Base-by-base conservation (phyloP, 768 basidiomycete genomes). In the Phaeotremella fagi region DNA sequence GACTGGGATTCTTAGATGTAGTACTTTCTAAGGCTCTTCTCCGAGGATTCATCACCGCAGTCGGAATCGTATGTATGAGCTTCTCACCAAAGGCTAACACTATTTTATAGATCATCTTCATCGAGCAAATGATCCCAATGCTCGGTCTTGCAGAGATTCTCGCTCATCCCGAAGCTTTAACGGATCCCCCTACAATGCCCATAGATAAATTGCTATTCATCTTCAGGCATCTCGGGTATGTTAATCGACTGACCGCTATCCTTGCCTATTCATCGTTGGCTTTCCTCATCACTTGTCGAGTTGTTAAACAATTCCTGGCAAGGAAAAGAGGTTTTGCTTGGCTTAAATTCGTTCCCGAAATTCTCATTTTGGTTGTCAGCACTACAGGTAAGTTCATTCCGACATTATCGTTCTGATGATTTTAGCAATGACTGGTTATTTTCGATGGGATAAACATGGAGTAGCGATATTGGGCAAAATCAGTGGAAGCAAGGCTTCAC, bases 1-100 rank as follows among this genome's bases (percentile, higher is more conserved):
- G 90, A 23, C 78, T 97, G 9, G 90, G 91, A 1, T 94, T 94
- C 75, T 82, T 94, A 48, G 92, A 97, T 70, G 91, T 94, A 12
- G 87, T 94, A 4, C 80, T 97, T 25, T 90, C 88, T 63, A 84
- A 90, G 48, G 88, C 90, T 3, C 79, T 94, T 14, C 79, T 94
- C 50, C 81, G 88, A 25, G 91, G 91, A 2, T 92, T 94, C 69
- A 82, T 94, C 41, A 83, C 85, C 1, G 89, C 90, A 15, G 80
- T 91, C 24, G 75, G 69, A 43, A 54, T 66, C 2, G 67, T 71
- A 36, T 41, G 63, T 57, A 1, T 16, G 16, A 33, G 31, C 5
- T 16, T 27, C n/a, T 3, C 26, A 38, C 24, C 25, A 24, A 3
- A 28, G 12, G 26, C 27, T 36, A 5, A 22, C 9, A 22, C 29